Conservation (phyloP, 176 grass and related monocot genomes). For the Oryza punctata region DNA sequence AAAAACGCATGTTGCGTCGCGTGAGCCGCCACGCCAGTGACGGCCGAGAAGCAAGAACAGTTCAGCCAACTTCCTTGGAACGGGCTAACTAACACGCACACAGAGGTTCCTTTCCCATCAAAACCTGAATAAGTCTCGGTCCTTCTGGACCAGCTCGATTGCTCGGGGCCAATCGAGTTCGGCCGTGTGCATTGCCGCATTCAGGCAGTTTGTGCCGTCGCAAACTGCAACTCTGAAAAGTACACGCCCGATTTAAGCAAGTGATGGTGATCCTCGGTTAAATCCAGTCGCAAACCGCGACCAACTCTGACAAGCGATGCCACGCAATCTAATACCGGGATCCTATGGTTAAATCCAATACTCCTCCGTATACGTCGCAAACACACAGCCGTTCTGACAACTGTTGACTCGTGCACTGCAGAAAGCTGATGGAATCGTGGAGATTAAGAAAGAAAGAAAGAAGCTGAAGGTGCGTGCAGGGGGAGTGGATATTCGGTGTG, state of each 20-base stretch:
- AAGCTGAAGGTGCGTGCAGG: background rate
- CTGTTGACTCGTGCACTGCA: slow-evolving; percentile 16
- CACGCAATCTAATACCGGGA: background rate
- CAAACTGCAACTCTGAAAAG: slow-evolving; percentile 25
- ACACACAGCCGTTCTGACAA: background rate
- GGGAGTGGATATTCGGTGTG: slow-evolving; percentile 23
- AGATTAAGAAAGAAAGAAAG: slow-evolving; percentile 6
- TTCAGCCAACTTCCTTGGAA: slow-evolving; percentile 19
- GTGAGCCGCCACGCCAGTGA: background rate
- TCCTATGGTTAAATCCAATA: slow-evolving; percentile 27
- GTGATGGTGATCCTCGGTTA: background rate
- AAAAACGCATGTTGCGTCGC: background rate
- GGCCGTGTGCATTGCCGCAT: background rate
- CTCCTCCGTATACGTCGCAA: background rate
- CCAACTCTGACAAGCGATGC: background rate
- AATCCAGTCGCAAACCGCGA: background rate
- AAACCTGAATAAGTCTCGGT: background rate
- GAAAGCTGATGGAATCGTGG: slow-evolving; percentile 38
- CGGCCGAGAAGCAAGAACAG: slow-evolving; percentile 21
- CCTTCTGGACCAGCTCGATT: background rate
- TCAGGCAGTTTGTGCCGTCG: slow-evolving; percentile 36
- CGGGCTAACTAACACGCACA: background rate
- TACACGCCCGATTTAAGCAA: background rate
- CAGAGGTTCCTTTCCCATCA: background rate
- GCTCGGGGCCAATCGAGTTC: background rate